Evolutionary conservation across 2,329 filamentous ascomycete species (phyloP).

Genomic region (Juglanconis sp.): DNA sequence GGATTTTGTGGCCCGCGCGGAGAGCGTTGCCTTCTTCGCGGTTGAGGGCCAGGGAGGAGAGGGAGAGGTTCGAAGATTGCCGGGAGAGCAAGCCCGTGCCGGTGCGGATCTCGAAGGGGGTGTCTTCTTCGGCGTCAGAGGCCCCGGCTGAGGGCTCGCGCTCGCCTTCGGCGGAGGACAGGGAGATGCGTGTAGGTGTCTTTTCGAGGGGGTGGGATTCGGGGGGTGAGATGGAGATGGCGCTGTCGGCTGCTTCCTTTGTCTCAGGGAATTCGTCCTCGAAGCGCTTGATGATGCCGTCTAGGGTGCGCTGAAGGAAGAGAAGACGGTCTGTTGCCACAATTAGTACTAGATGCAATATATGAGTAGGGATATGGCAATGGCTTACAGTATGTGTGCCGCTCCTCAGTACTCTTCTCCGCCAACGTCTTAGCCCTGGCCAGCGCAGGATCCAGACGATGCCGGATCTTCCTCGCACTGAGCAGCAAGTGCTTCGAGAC

Average conservation of each 20-base stretch:
- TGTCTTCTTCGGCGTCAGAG: conserved; percentile 50
- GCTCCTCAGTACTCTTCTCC: conserved; percentile 54
- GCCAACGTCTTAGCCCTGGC: conserved; percentile 66
- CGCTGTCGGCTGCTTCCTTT: conserved; percentile 42
- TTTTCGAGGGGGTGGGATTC: conserved; percentile 24
- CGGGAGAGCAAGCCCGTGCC: conserved; percentile 40
- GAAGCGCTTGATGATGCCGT: conserved; percentile 90
- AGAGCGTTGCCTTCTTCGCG: conserved; percentile 57
- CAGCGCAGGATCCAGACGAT: conserved; percentile 78
- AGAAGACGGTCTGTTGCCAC: conserved; percentile 62
- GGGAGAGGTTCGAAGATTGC: conserved; percentile 49
- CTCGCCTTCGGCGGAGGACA: conserved; percentile 32
- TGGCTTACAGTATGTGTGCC: conserved; percentile 68
- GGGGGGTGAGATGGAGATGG: conserved; percentile 25
- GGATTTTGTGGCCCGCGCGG: conserved; percentile 56
- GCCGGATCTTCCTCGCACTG: conserved; percentile 84
- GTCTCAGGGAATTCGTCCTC: conserved; percentile 96
- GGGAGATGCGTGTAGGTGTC: conserved; percentile 23
- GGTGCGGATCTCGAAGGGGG: conserved; percentile 29
- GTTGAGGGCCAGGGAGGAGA: conserved; percentile 48
- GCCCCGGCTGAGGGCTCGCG: conserved; percentile 34
- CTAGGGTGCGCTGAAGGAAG: conserved; percentile 84
- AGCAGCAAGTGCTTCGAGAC: conserved; percentile 89
- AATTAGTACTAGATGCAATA: conserved; percentile 23
- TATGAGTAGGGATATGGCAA: not conserved